Evolutionary conservation across 768 basidiomycete genomes (phyloP).

Genomic region (Guyanaporus albipodus): DNA sequence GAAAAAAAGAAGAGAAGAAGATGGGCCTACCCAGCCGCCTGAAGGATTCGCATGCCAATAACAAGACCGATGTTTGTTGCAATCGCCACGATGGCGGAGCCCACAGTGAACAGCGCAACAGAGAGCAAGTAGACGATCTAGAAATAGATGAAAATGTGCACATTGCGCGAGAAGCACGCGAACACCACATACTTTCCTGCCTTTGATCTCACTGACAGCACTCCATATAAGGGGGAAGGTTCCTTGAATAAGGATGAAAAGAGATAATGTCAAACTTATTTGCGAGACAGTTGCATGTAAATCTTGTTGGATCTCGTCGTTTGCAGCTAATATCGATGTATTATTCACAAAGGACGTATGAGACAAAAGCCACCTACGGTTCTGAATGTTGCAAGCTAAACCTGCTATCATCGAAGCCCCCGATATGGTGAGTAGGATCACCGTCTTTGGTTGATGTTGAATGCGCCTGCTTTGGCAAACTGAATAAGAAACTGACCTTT

Average conservation of each 20-base stretch:
- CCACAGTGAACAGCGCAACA: conserved; percentile 48
- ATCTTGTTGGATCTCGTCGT: conserved; percentile 57
- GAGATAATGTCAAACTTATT: conserved; percentile 64
- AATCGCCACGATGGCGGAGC: conserved; percentile 54
- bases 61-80: conserved; percentile 53
- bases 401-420: conserved; percentile 31
- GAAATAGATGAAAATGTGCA: not conserved
- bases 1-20: not conserved
- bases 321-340: conserved; percentile 47
- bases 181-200: conserved; percentile 51
- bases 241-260: conserved; percentile 74
- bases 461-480: not conserved
- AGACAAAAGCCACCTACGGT: conserved; percentile 18
- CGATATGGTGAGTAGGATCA: conserved; percentile 21
- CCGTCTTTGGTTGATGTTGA: conserved; percentile 11
- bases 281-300: conserved; percentile 57
- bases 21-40: conserved; percentile 53
- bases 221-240: conserved; percentile 37
- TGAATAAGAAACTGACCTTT: conserved; percentile 41
- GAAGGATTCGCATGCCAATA: conserved; percentile 65
- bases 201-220: conserved; percentile 50
- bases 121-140: conserved; percentile 57
- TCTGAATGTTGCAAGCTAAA: conserved; percentile 27
- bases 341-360: not conserved
- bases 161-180: not conserved